These are phyloP conservation scores for Globisporangium paroecandrum DNA, from an alignment of 352 stramenopile genomes.

Conservation along the genomic window DNA sequence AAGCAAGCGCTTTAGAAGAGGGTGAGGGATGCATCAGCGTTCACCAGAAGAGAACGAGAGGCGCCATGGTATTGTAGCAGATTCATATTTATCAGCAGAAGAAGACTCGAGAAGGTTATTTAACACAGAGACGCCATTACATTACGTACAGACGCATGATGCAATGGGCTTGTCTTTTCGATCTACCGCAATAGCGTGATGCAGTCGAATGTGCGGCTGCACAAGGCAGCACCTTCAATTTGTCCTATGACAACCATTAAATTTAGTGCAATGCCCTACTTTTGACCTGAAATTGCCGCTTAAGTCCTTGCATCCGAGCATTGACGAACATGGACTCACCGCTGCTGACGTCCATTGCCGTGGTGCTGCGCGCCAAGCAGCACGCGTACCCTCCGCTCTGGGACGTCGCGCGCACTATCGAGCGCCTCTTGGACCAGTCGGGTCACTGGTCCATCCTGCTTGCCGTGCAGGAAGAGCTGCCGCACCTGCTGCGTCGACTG, in stretches of 20 bases:
- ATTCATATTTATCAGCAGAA: constrained; percentile 9
- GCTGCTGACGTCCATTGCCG: neutral
- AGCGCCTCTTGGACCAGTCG: constrained; percentile 14
- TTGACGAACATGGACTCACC: neutral
- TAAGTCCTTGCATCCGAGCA: too few relatives aligned
- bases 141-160: too few relatives aligned
- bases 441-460: constrained; percentile 15
- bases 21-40: neutral
- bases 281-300: too few relatives aligned
- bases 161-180: too few relatives aligned
- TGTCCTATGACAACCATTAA: too few relatives aligned
- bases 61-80: neutral
- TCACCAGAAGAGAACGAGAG: neutral
- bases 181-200: too few relatives aligned
- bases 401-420: neutral
- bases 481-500: constrained; percentile 11
- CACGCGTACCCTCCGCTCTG: constrained; percentile 7
- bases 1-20: neutral
- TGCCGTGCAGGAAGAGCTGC: constrained; percentile 2
- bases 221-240: too few relatives aligned
- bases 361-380: constrained; percentile 12
- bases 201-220: too few relatives aligned
- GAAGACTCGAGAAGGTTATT: constrained; percentile 1
- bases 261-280: too few relatives aligned
- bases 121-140: neutral